Percentiles rank a stretch among this genome's conserved stretches.
Conservation (phyloP, 2,329 filamentous ascomycete genomes). For the Pseudogymnoascus sp. region DNA sequence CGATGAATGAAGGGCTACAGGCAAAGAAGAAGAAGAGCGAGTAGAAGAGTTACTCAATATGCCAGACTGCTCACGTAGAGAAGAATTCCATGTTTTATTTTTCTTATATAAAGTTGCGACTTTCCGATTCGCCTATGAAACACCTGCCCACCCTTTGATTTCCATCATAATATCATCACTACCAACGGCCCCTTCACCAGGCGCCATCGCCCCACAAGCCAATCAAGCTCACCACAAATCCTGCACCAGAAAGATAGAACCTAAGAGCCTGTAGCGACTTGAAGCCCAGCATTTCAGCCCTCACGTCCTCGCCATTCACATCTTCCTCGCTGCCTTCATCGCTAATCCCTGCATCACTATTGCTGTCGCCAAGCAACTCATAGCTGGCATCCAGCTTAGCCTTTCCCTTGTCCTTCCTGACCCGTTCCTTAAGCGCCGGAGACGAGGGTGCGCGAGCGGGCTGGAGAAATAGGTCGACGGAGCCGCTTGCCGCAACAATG, state of each 20-base stretch:
- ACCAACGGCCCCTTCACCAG: background rate
- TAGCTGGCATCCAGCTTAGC: conserved; percentile 61
- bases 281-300: conserved; percentile 48
- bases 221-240: conserved; percentile 54
- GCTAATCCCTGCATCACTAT: conserved; percentile 38
- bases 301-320: conserved; percentile 57
- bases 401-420: conserved; percentile 19
- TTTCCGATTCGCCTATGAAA: conserved; percentile 5
- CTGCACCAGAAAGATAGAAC: conserved; percentile 46
- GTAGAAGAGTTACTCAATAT: background rate
- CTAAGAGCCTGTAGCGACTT: conserved; percentile 47
- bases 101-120: conserved; percentile 3
- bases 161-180: conserved; percentile 4
- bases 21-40: conserved; percentile 37
- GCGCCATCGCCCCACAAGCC: conserved; percentile 61
- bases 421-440: conserved; percentile 26
- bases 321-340: conserved; percentile 42
- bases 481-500: conserved; percentile 48
- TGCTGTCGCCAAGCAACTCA: conserved; percentile 55
- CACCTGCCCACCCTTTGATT: conserved; percentile 2
- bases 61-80: background rate
- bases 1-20: conserved; percentile 40
- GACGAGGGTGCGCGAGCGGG: conserved; percentile 18
- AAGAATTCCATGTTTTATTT: conserved; percentile 1
- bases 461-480: conserved; percentile 32